A percentile compares a stretch with the other conserved stretches of the same genome.
These are phyloP conservation scores for Colletotrichum spaethianum DNA, from an alignment of 2,329 filamentous ascomycete species.

Conservation along the genomic window DNA sequence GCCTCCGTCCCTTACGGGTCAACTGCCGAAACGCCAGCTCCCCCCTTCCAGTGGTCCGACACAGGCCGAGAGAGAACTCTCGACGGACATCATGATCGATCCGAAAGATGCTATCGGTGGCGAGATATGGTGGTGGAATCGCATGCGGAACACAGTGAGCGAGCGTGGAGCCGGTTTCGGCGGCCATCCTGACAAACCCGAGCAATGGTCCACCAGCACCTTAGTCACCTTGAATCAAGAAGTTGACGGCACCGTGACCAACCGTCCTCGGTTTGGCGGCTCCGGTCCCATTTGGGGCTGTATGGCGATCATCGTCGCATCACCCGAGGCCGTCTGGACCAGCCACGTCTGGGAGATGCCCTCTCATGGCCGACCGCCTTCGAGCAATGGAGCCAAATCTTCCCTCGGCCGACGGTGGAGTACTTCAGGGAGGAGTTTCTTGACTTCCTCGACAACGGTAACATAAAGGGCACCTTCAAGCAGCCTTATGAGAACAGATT, in stretches of 20 bases:
- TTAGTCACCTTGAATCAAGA: conserved; percentile 15
- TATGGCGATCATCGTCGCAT: conserved; percentile 30
- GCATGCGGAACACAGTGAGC: conserved; percentile 12
- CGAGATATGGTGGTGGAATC: conserved; percentile 9
- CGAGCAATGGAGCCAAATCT: background rate
- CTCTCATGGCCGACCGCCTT: background rate
- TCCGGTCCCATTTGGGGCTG: conserved; percentile 41
- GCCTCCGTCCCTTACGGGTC: background rate
- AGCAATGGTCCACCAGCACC: conserved; percentile 27
- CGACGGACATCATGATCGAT: conserved; percentile 13
- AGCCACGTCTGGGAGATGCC: conserved; percentile 42
- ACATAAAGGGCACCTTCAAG: background rate
- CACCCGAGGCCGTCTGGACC: conserved; percentile 34
- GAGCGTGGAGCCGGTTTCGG: conserved; percentile 20
- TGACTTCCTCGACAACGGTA: conserved; percentile 16
- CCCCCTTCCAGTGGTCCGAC: conserved; percentile 7
- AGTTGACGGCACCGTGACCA: conserved; percentile 2
- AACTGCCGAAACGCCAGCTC: background rate
- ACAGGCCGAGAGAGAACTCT: conserved; percentile 11
- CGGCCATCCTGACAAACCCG: background rate
- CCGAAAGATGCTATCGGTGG: conserved; percentile 1
- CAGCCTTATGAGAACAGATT: background rate
- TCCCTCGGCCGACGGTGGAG: conserved; percentile 9
- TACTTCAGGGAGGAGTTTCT: conserved; percentile 25
- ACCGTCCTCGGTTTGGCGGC: conserved; percentile 34